Percentiles rank a stretch among this genome's conserved stretches.
Evolutionary conservation across 164 flowering plant genomes (phyloP).

Genomic region (Berberis vulgaris): DNA sequence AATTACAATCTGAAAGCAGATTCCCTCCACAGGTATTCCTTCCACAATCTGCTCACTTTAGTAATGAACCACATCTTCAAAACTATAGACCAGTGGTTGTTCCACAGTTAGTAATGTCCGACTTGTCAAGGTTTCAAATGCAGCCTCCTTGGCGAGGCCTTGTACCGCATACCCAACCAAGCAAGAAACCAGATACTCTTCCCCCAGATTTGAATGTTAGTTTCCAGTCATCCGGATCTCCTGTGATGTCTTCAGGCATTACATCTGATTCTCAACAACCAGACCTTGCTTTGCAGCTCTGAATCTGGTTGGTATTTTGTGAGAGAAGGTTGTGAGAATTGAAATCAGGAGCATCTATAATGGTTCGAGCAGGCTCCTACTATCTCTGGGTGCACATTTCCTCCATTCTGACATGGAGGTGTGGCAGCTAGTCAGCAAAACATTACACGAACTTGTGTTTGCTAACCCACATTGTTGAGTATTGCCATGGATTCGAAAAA

Average conservation of each 20-base stretch:
- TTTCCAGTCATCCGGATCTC: constrained; percentile 73
- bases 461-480: no score
- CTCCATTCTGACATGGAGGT: neutral
- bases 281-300: constrained; percentile 92
- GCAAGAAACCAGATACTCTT: constrained; percentile 50
- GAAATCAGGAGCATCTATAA: neutral
- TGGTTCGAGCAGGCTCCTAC: neutral
- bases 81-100: constrained; percentile 28
- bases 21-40: constrained; percentile 35
- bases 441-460: no score
- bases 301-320: constrained; percentile 6
- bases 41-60: constrained; percentile 23
- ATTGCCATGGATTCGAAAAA: no score
- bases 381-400: no score
- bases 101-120: constrained; percentile 41
- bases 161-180: constrained; percentile 39
- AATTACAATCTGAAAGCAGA: constrained; percentile 29
- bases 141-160: constrained; percentile 51
- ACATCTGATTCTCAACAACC: constrained; percentile 83
- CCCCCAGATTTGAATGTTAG: constrained; percentile 91
- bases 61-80: constrained; percentile 34
- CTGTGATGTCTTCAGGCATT: constrained; percentile 44
- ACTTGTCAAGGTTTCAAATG: constrained; percentile 52
- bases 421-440: neutral
- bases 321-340: neutral